Evolutionary conservation across 2,329 filamentous ascomycete species (phyloP).

Genomic region (Venturia effusa): DNA sequence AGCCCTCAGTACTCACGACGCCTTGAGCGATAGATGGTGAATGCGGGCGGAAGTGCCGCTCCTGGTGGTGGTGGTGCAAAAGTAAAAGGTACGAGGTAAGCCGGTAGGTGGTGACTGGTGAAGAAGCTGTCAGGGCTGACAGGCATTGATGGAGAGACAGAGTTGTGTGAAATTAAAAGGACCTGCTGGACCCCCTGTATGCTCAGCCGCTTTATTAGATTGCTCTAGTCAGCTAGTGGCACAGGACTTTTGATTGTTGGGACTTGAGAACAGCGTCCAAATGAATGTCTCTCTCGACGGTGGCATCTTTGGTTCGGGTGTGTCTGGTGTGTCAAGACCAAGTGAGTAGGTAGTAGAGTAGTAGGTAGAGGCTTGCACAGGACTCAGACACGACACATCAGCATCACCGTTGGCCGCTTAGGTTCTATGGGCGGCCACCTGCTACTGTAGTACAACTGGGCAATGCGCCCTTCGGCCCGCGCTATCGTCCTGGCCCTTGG

Average conservation of each 20-base stretch:
- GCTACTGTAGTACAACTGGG: not conserved
- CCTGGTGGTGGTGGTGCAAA: not conserved
- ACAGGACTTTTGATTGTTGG: not conserved
- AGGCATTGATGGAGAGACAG: not conserved
- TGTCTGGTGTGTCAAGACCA: no score
- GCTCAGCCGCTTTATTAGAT: not conserved
- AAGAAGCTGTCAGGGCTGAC: not conserved
- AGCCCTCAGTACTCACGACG: no score
- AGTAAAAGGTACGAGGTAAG: not conserved
- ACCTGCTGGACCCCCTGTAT: not conserved
- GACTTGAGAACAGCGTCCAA: no score
- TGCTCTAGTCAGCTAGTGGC: not conserved
- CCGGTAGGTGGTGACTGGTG: no score
- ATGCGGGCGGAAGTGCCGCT: not conserved
- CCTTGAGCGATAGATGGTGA: no score
- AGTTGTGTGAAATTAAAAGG: not conserved
- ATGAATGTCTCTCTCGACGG: no score
- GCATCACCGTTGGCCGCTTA: not conserved
- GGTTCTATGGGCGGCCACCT: not conserved
- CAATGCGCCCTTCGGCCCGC: no score
- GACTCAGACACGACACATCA: no score
- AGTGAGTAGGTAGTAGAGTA: no score
- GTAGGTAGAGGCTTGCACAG: no score
- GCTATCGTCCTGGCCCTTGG: no score
- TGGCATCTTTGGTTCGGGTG: no score